Base-by-base conservation (phyloP, 768 basidiomycete species). In the Infundibulicybe gibba region DNA sequence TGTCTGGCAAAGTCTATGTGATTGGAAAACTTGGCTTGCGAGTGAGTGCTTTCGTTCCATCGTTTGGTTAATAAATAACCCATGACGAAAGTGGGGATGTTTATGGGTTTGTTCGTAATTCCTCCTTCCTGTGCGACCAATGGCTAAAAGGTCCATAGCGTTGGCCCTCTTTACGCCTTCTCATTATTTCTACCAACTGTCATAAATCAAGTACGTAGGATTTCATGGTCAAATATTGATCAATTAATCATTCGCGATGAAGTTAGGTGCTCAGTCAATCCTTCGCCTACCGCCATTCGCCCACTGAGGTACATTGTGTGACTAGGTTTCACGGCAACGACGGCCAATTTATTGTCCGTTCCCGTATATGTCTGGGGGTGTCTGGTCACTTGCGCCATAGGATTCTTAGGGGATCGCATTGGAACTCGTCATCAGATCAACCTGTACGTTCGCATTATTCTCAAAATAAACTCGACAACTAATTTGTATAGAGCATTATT, bases 321-420 rank as follows among this genome's bases (percentile, higher is more conserved):
- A 30, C 15, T 43, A 77, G 84, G 83, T 3, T 86, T 75, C 66
- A 61, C 65, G 33, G 79, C 85, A 10, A 88, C 84, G 1, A 62
- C 69, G 19, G 85, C 87, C 2, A 90, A 90, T 57, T 61, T 90
- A 10, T 69, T 91, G 12, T 85, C 85, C 0, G 86, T 90, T 3
- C 87, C 88, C 1, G 83, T 89, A 21, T 90, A 90, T 57, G 77
- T 74, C 5, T 87, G 83, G 77, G 80, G 82, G 15, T 85, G 85
- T 54, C 61, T 86, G 33, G 66, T 86, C 55, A 90, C 88, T 4
- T 72, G 77, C 50, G 48, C 68, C 25, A 66, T 87, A 39, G 87
- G 87, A 14, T 70, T 81, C 48, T 53, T 80, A 16, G 83, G 83
- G 17, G 87, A 88, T 56, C 72, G 75, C 6, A 62, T 75, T 19